Base-by-base conservation (phyloP, 371 early-diverging fungal genomes). In the Mucor irregularis region DNA sequence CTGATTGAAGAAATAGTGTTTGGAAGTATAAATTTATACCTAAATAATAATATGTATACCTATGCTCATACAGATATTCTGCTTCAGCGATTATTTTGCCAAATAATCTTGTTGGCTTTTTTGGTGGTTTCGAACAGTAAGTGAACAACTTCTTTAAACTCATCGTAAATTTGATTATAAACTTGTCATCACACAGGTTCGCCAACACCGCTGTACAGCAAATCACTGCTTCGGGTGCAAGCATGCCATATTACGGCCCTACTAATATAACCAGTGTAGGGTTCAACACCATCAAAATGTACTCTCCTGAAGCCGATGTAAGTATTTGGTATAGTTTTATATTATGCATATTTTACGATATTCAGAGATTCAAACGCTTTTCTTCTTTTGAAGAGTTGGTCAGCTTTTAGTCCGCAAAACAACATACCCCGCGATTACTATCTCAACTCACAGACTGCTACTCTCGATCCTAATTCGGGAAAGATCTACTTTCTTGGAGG, bases 51-150 rank as follows among this genome's bases (percentile, higher is more conserved):
- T 11, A 14, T 42, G 5, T 25, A 42, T 16, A 5, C n/a, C n/a
- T n/a, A n/a, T n/a, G n/a, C n/a, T n/a, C n/a, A n/a, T n/a, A 28
- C 40, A 51, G 52, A 3, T 40, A 29, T 13, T 40, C 17, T 29
- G 35, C 37, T 17, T 29, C 52, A 0, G 31, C 52, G 8, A 21
- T 40, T 17, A 51, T 40, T 29, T 39, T 51, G 5, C 28, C 43
- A 42, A 22, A 42, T 34, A 26, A 49, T 49, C 29, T 29, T 14
- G 16, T 43, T 34, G 49, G 43, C n/a, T 43, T 34, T 7, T 49
- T 11, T 43, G 57, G 49, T 49, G 57, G 43, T 8, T 10, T 24
- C 22, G 57, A 39, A 49, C 42, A 34, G 57, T 51, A 29, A 29
- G 39, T 19, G n/a, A n/a, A n/a, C n/a, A n/a, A n/a, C n/a, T n/a